Evolutionary conservation across 495 filamentous ascomycete genomes (phyloP), one percentile per base, ranked within the genome.

Genomic region (Aspergillus nidulans): DNA sequence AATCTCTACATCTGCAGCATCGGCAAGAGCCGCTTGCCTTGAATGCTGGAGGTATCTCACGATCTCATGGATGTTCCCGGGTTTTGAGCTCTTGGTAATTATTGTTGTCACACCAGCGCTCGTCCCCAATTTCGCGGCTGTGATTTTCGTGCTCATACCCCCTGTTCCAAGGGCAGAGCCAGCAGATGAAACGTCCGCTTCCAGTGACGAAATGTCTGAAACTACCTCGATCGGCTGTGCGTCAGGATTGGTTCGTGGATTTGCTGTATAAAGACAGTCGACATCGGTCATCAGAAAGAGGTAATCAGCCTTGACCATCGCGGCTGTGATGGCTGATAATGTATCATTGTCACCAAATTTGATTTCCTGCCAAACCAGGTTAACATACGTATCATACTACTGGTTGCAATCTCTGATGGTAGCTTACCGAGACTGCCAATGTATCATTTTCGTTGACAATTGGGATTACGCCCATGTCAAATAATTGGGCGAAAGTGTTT

Each of bases 261-360:
- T 98, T 60, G 92, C 91, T 64, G 95, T 91, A 69, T 97, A 98
- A 15, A 98, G 77, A 63, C 91, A 97, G 66, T 98, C 94, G 39
- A 98, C 94, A 65, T 98, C 94, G 9, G 94, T 98, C 94, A 98
- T 98, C 40, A 98, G 77, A 70, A 98, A 98, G 13, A 98, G 82
- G 60, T 96, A 92, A 67, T 98, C 90, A 41, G 94, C 94, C 65
- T 95, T 91, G 58, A 97, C 88, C 90, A 97, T 96, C 44, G 88
- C 95, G 5, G 94, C 92, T 1, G 94, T 96, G 60, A 98, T 95
- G 38, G 95, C 94, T 28, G 90, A 95, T 25, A 98, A 75, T 13
- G 94, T 98, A 72, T 98, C 94, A 62, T 98, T 98, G 75, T 98
- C 94, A 57, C 94, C 94, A 63, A 98, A 98, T 81, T 97, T 97